Base-by-base conservation (phyloP, 331 rosid genomes). In the Malus hybrid region DNA sequence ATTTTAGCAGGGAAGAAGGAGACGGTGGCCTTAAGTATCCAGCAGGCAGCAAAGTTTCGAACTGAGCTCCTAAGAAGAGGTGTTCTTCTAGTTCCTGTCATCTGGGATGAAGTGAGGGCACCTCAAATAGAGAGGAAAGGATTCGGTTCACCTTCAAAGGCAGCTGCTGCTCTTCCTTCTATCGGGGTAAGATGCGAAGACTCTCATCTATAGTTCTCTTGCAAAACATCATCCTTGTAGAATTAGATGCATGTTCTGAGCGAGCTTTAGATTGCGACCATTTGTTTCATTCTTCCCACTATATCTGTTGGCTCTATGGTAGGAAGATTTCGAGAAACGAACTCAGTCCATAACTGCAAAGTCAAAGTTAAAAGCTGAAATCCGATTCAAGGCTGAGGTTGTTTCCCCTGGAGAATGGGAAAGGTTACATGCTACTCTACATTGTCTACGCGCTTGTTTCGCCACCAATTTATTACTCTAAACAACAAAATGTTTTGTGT, bases 301-400 rank as follows among this genome's bases (percentile, higher is more conserved):
- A 12, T 70, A 36, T 67, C 18, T 16, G 50, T 46, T 73, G 74
- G 73, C 79, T 67, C 77, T 60, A 36, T 84, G 86, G 73, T 84
- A 90, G 99, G 99, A 90, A 81, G 97, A 95, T 81, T 95, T 95
- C 67, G 97, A 92, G 81, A 89, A 95, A 85, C 90, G 93, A 75
- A 78, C 97, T 69, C 93, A 95, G 78, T 92, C 93, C 52, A 73
- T 95, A 89, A 86, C 85, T 27, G 83, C 97, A 64, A 89, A 84
- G 73, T 90, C 99, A 1, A 94, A 87, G 89, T 84, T 94, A 93
- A 87, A 92, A 83, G 88, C 99, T 59, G 99, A 94, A 90, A 87
- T 92, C 76, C 88, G 93, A 81, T 94, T 92, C 85, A 89, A 86
- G 88, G 96, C 99, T 27, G 97, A 94, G 83, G 87, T 79, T 73